Evolutionary conservation across 805 yeast species (phyloP).

Genomic region (Spathaspora sp.): DNA sequence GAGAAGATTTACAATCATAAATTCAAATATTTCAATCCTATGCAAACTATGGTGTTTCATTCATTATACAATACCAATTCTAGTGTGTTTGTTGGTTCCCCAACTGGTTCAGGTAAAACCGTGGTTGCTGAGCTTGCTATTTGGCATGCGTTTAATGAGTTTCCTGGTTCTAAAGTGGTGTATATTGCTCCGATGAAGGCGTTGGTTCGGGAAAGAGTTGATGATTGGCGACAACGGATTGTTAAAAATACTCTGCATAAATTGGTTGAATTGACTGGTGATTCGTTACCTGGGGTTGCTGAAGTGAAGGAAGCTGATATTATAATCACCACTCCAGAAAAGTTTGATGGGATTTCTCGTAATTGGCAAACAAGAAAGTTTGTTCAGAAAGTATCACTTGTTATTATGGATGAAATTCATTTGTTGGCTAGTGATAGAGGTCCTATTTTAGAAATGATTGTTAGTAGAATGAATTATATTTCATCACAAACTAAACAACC

Average conservation of each 20-base stretch:
- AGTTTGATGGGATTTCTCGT: constrained; percentile 84
- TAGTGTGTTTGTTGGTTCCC: constrained; percentile 91
- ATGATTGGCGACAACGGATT: constrained; percentile 67
- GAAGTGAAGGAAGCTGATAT: constrained; percentile 69
- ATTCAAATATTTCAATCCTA: constrained; percentile 90
- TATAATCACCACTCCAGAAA: constrained; percentile 80
- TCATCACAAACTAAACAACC: constrained; percentile 57
- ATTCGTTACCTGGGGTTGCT: constrained; percentile 67
- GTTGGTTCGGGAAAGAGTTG: constrained; percentile 76
- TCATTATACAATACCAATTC: constrained; percentile 75
- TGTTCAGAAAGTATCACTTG: constrained; percentile 70
- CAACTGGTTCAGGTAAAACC: constrained; percentile 98
- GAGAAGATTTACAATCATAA: constrained; percentile 64
- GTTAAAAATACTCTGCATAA: constrained; percentile 42
- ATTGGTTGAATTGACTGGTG: constrained; percentile 80
- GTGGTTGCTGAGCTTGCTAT: constrained; percentile 95
- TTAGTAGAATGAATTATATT: constrained; percentile 78
- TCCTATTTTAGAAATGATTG: constrained; percentile 84
- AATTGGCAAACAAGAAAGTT: constrained; percentile 78
- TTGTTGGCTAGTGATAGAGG: constrained; percentile 82
- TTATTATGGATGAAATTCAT: constrained; percentile 85
- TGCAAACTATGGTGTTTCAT: constrained; percentile 97
- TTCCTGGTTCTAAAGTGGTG: constrained; percentile 76
- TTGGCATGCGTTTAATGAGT: constrained; percentile 89
- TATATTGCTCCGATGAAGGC: constrained; percentile 92